Evolutionary conservation across 2,329 filamentous ascomycete genomes (phyloP).

Genomic region (Fusarium vanettenii): DNA sequence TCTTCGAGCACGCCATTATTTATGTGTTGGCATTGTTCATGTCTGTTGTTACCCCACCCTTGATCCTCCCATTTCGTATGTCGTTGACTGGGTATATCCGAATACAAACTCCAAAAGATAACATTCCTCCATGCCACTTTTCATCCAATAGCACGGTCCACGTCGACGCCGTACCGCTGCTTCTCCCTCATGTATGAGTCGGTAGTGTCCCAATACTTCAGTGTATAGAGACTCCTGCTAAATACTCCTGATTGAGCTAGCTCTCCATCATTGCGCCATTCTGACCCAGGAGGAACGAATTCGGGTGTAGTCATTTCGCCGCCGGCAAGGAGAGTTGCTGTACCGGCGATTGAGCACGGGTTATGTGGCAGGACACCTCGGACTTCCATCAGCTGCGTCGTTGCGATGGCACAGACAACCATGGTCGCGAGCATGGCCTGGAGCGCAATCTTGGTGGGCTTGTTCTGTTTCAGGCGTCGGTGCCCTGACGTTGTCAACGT

Average conservation of each 20-base stretch:
- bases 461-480: conserved; percentile 41
- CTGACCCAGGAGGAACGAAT: conserved; percentile 38
- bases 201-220: conserved; percentile 62
- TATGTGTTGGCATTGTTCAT: background rate
- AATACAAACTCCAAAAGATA: conserved; percentile 1
- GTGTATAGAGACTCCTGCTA: conserved; percentile 18
- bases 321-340: conserved; percentile 42
- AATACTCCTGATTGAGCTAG: conserved; percentile 26
- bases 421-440: conserved; percentile 46
- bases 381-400: conserved; percentile 37
- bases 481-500: conserved; percentile 4
- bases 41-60: background rate
- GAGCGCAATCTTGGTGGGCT: conserved; percentile 42
- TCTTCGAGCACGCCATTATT: background rate
- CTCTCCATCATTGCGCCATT: conserved; percentile 41
- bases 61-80: background rate
- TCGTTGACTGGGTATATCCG: conserved; percentile 1
- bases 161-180: conserved; percentile 45
- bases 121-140: background rate
- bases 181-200: background rate
- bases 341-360: conserved; percentile 45
- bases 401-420: conserved; percentile 38
- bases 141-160: conserved; percentile 39
- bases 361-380: conserved; percentile 44
- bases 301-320: conserved; percentile 38